Percentiles rank a stretch among this genome's conserved stretches.
Conservation (phyloP, 192 early-diverging fungal genomes). For the Spinellus fusiger region DNA sequence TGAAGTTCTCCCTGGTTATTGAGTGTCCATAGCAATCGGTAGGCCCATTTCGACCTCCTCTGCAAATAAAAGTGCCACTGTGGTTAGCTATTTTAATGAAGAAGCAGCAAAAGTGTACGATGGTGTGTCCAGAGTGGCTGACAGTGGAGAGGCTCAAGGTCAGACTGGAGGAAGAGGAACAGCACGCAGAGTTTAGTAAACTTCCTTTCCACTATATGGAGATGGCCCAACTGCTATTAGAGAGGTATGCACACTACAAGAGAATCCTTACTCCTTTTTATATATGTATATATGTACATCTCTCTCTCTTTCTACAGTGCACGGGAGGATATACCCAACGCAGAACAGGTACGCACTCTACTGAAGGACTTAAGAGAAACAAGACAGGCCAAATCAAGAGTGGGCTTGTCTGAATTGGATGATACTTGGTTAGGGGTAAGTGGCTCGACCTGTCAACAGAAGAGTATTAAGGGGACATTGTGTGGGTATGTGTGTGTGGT, state of each 20-base stretch:
- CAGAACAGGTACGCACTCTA: slow-evolving; percentile 64
- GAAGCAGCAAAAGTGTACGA: slow-evolving; percentile 72
- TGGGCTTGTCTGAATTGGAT: slow-evolving; percentile 63
- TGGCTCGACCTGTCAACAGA: not conserved
- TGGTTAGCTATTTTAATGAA: slow-evolving; percentile 88
- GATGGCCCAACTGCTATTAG: slow-evolving; percentile 70
- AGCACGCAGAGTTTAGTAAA: slow-evolving; percentile 50
- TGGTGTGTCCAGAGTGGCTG: slow-evolving; percentile 80
- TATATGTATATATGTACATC: too few species aligned
- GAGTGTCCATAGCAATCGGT: slow-evolving; percentile 49
- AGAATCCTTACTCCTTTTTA: too few species aligned
- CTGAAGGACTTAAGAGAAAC: slow-evolving; percentile 82
- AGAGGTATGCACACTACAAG: too few species aligned
- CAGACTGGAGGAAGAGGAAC: slow-evolving; percentile 64
- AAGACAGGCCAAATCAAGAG: slow-evolving; percentile 72
- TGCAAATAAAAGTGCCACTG: slow-evolving; percentile 67
- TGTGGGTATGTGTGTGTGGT: slow-evolving; percentile 10
- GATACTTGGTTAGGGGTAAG: slow-evolving; percentile 61
- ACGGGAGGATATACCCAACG: slow-evolving; percentile 74
- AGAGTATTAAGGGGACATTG: not conserved
- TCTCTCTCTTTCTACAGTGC: too few species aligned
- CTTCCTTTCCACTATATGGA: slow-evolving; percentile 82
- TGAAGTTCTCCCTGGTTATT: not conserved
- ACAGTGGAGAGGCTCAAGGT: slow-evolving; percentile 57
- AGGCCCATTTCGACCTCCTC: slow-evolving; percentile 80